Conservation (phyloP, 129 eudicot genomes). For the Centella asiatica region DNA sequence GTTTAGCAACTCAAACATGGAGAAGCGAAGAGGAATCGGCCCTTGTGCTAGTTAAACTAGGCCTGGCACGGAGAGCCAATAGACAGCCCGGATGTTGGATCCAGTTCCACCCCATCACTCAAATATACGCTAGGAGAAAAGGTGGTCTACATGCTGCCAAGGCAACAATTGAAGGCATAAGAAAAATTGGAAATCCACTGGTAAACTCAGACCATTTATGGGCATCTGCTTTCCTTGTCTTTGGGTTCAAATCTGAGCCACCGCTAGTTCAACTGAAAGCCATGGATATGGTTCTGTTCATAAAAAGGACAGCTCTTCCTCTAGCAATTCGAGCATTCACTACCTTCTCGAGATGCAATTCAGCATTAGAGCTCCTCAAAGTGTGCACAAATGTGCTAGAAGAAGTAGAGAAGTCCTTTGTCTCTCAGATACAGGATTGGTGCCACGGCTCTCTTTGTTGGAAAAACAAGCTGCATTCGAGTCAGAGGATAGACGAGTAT, state of each 20-base stretch:
- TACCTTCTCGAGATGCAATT: constrained; percentile 72
- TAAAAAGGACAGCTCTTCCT: constrained; percentile 67
- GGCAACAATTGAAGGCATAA: constrained; percentile 57
- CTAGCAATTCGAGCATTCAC: constrained; percentile 63
- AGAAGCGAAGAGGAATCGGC: constrained; percentile 83
- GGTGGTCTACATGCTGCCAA: constrained; percentile 49
- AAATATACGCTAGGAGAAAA: constrained; percentile 40
- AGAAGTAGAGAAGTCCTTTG: constrained; percentile 80
- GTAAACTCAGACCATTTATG: constrained; percentile 65
- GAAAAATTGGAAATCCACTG: constrained; percentile 46
- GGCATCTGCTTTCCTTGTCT: constrained; percentile 83
- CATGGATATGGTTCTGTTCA: constrained; percentile 71
- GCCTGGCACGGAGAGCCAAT: constrained; percentile 58
- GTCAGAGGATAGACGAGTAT: constrained; percentile 63
- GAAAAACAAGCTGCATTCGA: constrained; percentile 58
- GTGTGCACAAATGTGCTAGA: constrained; percentile 88
- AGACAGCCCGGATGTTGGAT: constrained; percentile 56
- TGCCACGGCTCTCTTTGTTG: constrained; percentile 83
- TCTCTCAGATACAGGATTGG: constrained; percentile 80
- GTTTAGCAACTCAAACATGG: constrained; percentile 47
- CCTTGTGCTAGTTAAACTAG: constrained; percentile 55
- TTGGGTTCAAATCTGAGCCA: constrained; percentile 89
- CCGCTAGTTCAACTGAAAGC: constrained; percentile 76
- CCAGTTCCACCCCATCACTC: constrained; percentile 69
- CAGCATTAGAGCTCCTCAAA: constrained; percentile 73